Percentiles rank a stretch among this genome's conserved stretches.
These are phyloP conservation scores for Clitopilus passeckerianus DNA, from an alignment of 768 basidiomycete genomes.

Conservation along the genomic window DNA sequence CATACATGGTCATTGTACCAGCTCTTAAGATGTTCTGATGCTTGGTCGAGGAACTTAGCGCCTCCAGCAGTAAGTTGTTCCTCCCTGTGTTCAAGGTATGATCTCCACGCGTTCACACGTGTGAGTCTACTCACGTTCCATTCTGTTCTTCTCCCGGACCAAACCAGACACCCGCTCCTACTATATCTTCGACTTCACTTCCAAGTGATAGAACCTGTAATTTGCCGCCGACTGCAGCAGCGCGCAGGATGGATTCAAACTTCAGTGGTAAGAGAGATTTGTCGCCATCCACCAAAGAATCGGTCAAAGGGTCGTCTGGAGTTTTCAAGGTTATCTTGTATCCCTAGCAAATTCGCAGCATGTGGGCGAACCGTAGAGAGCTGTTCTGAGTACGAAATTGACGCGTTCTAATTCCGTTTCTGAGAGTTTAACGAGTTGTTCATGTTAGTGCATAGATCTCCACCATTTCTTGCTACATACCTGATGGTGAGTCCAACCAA, in stretches of 20 bases:
- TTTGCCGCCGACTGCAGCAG: slow-evolving; percentile 11
- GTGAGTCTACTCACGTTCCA: background rate
- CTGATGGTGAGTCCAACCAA: background rate
- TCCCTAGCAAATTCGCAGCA: background rate
- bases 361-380: background rate
- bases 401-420: background rate
- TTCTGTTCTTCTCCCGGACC: slow-evolving; percentile 13
- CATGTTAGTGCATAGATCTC: background rate
- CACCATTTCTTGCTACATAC: background rate
- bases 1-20: slow-evolving; percentile 24
- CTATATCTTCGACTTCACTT: slow-evolving; percentile 7
- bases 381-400: background rate
- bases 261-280: slow-evolving; percentile 9
- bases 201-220: slow-evolving; percentile 11
- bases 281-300: slow-evolving; percentile 13
- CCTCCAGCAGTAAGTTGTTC: slow-evolving; percentile 23
- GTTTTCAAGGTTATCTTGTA: background rate
- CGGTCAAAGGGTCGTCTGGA: slow-evolving; percentile 15
- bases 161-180: slow-evolving; percentile 14
- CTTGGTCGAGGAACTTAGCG: slow-evolving; percentile 17
- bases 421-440: background rate
- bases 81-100: slow-evolving; percentile 1
- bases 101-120: background rate
- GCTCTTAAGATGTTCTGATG: slow-evolving; percentile 7
- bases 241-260: slow-evolving; percentile 8